Evolutionary conservation across 73 alveolate genomes (phyloP), one percentile per base, ranked within the genome.

Genomic region (Loxodes magnus): DNA sequence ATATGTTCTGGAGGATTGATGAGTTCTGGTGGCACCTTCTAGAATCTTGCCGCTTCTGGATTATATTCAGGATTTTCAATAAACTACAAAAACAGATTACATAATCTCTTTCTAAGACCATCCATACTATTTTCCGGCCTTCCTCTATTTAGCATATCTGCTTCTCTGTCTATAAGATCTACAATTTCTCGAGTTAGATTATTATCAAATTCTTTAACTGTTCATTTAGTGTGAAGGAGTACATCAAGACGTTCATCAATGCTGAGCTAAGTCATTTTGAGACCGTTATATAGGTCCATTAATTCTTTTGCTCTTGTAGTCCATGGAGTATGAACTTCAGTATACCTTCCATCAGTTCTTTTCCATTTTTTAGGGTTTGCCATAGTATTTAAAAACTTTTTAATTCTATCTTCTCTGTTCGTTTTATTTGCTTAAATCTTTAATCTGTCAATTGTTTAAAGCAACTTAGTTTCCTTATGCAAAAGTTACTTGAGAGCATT

Each of bases 61-160:
- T 94, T 94, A 71, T 92, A 94, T 69, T 94, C 98, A 3, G 99
- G 99, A 2, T 97, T 94, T 78, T 91, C 98, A 35, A 89, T 89
- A 62, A 94, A 93, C 71, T 87, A 90, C 42, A 94, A 78, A 82
- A 92, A 94, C 19, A 94, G 75, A 56, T 94, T 94, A 22, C 94
- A 91, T 31, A 94, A 56, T 51, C 99, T 74, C 74, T 89, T 86
- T 54, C 99, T 81, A 28, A 94, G 81, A 22, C 98, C 79, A 53
- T 84, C 98, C 34, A 94, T 80, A 60, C 95, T 71, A 31, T 89
- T 66, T 71, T 94, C 99, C 3, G 95, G 87, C 17, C 99, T 79
- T 22, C 99, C 99, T 67, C 99, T 63, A 74, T 94, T 92, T 20
- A 94, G 84, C 99, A 94, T 94, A 67, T 94, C 99, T 1, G 98